Evolutionary conservation across 805 yeast genomes (phyloP), one percentile per base, ranked within the genome.

Genomic region (Candida loeiensis): DNA sequence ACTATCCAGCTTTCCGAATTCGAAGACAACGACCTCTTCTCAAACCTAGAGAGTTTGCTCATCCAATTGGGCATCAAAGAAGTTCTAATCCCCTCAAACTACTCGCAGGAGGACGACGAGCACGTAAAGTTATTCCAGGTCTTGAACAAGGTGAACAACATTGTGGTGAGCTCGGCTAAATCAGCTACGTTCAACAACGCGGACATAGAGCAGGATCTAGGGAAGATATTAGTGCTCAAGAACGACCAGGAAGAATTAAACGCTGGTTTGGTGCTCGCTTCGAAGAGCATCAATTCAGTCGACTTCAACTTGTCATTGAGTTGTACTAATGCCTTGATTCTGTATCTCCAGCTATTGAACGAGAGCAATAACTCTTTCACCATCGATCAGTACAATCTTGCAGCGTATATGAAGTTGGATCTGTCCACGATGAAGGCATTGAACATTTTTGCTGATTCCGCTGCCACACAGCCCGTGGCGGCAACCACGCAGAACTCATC

Each of bases 31-130:
- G 98, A 91, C 35, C 71, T 88, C 7, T 89, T 77, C 51, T 81
- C 95, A 1, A 91, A 90, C 55, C 61, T 91, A 46, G 98, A 93
- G 58, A 81, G 95, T 34, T 71, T 89, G 36, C 60, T 90, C 43
- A 83, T 93, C 49, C 99, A 93, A 59, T 66, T 89, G 25, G 96
- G 95, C 15, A 87, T 89, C 5, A 86, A 84, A 52, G 99, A 93
- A 56, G 81, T 88, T 29, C 56, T 93, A 12, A 51, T 91, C 4
- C 82, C 83, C 12, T 63, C 67, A 4, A 51, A 55, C 33, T 61
- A 66, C 40, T 61, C 58, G 20, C 60, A 61, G 4, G 55, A 51
- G 17, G 73, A 64, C 17, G 71, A 44, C 53, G 91, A 84, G 43
- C 62, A 75, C 36, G 69, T 71, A 34, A 89, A 88, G 56, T 66